phyloP scores from a whole-genome alignment of 169 alveolate species.

The Plasmodium malariae region DNA sequence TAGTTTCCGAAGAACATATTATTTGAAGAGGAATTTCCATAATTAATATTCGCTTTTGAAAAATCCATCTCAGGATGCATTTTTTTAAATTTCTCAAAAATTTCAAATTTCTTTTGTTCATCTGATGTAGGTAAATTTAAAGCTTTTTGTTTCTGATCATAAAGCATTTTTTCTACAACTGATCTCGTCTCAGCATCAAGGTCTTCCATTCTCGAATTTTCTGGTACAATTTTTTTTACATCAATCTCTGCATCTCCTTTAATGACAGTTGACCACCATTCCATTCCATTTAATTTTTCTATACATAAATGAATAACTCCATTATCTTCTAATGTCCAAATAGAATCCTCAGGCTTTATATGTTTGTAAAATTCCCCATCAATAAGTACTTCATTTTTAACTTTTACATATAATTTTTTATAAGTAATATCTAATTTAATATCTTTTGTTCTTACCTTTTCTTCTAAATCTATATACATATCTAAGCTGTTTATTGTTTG shows the following conservation, averaged over 20 bases:
- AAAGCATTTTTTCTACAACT: conserved; percentile 98
- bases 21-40: conserved; percentile 77
- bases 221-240: conserved; percentile 97
- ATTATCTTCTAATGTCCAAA: conserved; percentile 96
- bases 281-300: conserved; percentile 93
- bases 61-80: conserved; percentile 99
- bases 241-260: conserved; percentile 96
- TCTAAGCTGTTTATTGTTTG: conserved; percentile 90
- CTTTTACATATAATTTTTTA: conserved; percentile 82
- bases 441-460: conserved; percentile 77
- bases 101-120: conserved; percentile 93
- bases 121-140: conserved; percentile 96
- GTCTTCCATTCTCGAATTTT: conserved; percentile 96
- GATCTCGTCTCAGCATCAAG: conserved; percentile 97
- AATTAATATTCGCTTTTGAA: conserved; percentile 95
- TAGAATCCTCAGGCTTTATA: conserved; percentile 94
- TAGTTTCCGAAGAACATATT: conserved; percentile 40
- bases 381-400: conserved; percentile 83
- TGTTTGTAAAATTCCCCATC: conserved; percentile 93
- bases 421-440: conserved; percentile 81
- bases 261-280: conserved; percentile 97
- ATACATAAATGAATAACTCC: conserved; percentile 90
- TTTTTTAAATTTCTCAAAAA: conserved; percentile 94
- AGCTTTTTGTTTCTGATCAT: conserved; percentile 94
- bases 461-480: conserved; percentile 77